Conservation (phyloP, 768 basidiomycete genomes). For the Lactifluus rugatus region DNA sequence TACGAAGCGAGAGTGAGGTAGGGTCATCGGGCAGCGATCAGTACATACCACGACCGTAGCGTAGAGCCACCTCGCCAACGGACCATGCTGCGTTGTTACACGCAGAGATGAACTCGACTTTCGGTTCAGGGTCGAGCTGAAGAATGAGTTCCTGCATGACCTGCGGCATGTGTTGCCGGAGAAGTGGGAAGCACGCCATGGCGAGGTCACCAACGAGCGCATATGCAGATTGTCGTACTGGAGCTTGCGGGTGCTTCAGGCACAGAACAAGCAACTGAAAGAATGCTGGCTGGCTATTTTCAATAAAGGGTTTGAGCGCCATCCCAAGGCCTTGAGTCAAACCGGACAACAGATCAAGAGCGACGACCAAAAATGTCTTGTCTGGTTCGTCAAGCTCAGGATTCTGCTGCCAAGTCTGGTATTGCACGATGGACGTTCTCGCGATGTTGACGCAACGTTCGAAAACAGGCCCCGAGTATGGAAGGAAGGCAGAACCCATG, state of each 20-base stretch:
- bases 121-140: conserved; percentile 90
- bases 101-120: conserved; percentile 89
- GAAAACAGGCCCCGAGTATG: conserved; percentile 86
- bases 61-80: conserved; percentile 95
- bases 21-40: not conserved
- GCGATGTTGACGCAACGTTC: conserved; percentile 85
- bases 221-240: conserved; percentile 92
- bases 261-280: conserved; percentile 78
- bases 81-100: conserved; percentile 99
- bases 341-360: conserved; percentile 93
- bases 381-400: conserved; percentile 92
- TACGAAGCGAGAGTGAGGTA: conserved; percentile 22
- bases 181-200: conserved; percentile 83
- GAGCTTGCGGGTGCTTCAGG: conserved; percentile 90
- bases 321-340: conserved; percentile 88
- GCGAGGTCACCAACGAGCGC: conserved; percentile 98
- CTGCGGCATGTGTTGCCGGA: conserved; percentile 76
- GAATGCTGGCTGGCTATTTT: conserved; percentile 61
- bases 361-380: conserved; percentile 94
- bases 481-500: conserved; percentile 79
- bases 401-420: conserved; percentile 81
- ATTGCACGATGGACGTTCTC: conserved; percentile 70
- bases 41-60: conserved; percentile 67
- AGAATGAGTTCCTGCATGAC: conserved; percentile 85
- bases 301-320: conserved; percentile 65